Evolutionary conservation across 2,329 filamentous ascomycete species (phyloP), one percentile per base, ranked within the genome.

Genomic region (Pseudodiploospora longispora): DNA sequence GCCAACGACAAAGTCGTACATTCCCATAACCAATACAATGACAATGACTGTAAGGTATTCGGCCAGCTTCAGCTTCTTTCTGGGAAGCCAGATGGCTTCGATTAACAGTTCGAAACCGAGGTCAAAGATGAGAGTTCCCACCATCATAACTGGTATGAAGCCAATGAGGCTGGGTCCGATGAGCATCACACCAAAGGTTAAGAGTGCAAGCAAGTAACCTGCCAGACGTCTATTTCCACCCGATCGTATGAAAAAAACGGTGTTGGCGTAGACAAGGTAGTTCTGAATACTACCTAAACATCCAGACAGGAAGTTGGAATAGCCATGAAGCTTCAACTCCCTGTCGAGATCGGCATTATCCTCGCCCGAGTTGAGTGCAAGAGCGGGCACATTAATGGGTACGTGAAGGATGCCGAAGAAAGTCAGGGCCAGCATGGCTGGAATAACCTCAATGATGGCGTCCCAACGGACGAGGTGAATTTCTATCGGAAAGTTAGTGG

Each of bases 331-430:
- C 57, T 90, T 88, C 27, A 98, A 73, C 62, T 98, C 93, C 50
- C 86, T 81, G 59, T 98, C 88, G 40, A 98, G 79, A 59, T 94
- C 83, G 30, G 95, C 77, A 58, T 97, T 86, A 59, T 98, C 93
- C 63, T 97, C 90, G 36, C 89, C 88, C 4, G 86, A 87, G 30
- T 88, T 89, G 40, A 95, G 83, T 0, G 88, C 93, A 47, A 98
- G 69, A 3, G 93, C 93, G 3, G 93, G 93, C 4, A 98, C 90
- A 57, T 98, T 98, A 66, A 98, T 98, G 0, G 93, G 93, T 3
- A 98, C 93, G 60, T 98, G 93, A 3, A 98, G 76, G 44, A 98
- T 84, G 42, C 93, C 93, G 57, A 98, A 98, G 70, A 98, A 98
- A 0, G 93, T 97, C 48, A 98, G 69, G 0, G 93, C 93, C 56